phyloP scores from a whole-genome alignment of 805 yeast species.

The Schwanniomyces yamadae region DNA sequence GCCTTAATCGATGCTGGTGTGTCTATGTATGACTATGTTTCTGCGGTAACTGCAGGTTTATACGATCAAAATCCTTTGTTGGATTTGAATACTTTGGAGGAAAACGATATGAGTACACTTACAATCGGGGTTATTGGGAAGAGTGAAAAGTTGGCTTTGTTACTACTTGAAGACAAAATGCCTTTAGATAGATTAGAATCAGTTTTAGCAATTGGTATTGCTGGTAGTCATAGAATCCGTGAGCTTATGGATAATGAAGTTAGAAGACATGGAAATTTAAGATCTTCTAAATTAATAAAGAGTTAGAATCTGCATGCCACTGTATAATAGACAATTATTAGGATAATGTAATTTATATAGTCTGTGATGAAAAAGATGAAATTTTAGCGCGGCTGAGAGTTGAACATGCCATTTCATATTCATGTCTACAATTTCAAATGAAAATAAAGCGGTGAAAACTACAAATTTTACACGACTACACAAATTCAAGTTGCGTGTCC shows the following conservation, averaged over 20 bases:
- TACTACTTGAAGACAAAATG: constrained; percentile 78
- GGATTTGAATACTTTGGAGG: constrained; percentile 82
- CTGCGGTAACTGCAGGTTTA: constrained; percentile 76
- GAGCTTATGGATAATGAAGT: constrained; percentile 85
- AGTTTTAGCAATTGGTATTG: constrained; percentile 76
- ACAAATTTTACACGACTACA: constrained; percentile 3
- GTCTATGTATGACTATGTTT: constrained; percentile 86
- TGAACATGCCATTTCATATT: too few relatives aligned
- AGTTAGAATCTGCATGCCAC: constrained; percentile 4
- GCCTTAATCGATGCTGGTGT: constrained; percentile 95
- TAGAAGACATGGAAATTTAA: constrained; percentile 65
- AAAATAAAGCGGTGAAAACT: too few relatives aligned
- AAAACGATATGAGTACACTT: constrained; percentile 73
- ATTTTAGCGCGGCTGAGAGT: not conserved
- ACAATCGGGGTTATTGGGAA: constrained; percentile 86
- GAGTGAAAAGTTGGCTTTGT: constrained; percentile 71
- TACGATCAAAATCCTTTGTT: constrained; percentile 74
- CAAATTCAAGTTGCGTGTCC: constrained; percentile 6
- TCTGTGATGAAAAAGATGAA: not conserved
- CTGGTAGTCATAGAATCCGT: constrained; percentile 81
- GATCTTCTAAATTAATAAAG: constrained; percentile 12
- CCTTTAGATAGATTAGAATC: constrained; percentile 79
- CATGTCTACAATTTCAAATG: too few relatives aligned
- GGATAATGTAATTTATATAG: not conserved
- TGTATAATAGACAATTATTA: constrained; percentile 1